phyloP scores from a whole-genome alignment of 2,329 filamentous ascomycete genomes.

The Chaetomiaceae sp. region DNA sequence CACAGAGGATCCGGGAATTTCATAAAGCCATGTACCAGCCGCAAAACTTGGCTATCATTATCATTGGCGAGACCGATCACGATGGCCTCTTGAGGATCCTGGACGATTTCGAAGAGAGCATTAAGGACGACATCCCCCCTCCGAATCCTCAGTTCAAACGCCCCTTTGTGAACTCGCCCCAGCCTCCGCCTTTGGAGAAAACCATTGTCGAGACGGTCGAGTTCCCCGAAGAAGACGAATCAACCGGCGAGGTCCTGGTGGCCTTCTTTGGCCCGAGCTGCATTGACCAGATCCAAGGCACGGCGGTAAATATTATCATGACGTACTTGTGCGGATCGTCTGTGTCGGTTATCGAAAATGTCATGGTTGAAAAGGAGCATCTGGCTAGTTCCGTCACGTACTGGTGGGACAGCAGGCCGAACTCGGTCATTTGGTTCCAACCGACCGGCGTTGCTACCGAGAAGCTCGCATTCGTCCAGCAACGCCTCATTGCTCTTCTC shows the following conservation, averaged over 20 bases:
- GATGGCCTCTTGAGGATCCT: slow-evolving; percentile 73
- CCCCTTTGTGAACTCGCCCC: slow-evolving; percentile 86
- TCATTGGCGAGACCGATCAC: slow-evolving; percentile 90
- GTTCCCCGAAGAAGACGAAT: slow-evolving; percentile 96
- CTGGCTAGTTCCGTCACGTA: slow-evolving; percentile 82
- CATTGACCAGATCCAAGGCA: slow-evolving; percentile 61
- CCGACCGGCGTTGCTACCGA: slow-evolving; percentile 83
- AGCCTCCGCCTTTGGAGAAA: slow-evolving; percentile 66
- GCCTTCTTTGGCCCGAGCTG: slow-evolving; percentile 83
- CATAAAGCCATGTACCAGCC: slow-evolving; percentile 98
- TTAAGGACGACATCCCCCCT: slow-evolving; percentile 75
- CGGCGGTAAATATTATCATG: slow-evolving; percentile 74
- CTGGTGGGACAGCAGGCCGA: slow-evolving; percentile 73
- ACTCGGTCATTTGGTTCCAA: slow-evolving; percentile 79
- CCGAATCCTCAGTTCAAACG: slow-evolving; percentile 72
- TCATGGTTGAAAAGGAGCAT: slow-evolving; percentile 87
- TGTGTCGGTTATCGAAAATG: slow-evolving; percentile 85
- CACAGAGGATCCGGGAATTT: slow-evolving; percentile 88
- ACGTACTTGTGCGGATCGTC: slow-evolving; percentile 91
- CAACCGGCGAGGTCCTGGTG: slow-evolving; percentile 80
- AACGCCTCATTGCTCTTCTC: slow-evolving; percentile 78
- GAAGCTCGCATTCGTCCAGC: slow-evolving; percentile 77
- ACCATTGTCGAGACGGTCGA: slow-evolving; percentile 74
- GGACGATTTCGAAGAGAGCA: slow-evolving; percentile 82
- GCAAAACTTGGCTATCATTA: slow-evolving; percentile 84